Percentiles rank a stretch among this genome's conserved stretches.
Conservation (phyloP, 345 rosid species). For the Iberis pinnata region DNA sequence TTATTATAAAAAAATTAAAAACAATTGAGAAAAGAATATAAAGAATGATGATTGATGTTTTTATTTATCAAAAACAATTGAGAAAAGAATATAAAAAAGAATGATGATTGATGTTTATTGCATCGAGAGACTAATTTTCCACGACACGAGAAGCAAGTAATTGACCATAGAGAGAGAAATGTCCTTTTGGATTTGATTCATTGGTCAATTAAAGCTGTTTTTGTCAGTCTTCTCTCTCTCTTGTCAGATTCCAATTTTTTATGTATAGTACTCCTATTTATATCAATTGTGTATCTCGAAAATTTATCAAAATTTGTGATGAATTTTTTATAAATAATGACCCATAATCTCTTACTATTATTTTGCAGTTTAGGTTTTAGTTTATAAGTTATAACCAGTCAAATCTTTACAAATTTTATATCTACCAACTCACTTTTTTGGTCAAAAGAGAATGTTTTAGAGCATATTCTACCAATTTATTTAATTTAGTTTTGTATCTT, state of each 20-base stretch:
- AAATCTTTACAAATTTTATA: no score
- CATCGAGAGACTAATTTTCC: slow-evolving; percentile 17
- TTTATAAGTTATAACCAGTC: neutral
- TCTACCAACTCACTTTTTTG: no score
- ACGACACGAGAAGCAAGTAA: slow-evolving; percentile 32
- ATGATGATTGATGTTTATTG: slow-evolving; percentile 26
- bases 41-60: neutral
- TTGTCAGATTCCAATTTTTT: slow-evolving; percentile 8
- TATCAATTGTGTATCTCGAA: slow-evolving; percentile 27
- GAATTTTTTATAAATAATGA: neutral
- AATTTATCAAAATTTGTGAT: slow-evolving; percentile 9
- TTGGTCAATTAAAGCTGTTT: slow-evolving; percentile 30
- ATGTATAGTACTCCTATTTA: neutral
- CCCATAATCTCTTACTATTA: slow-evolving; percentile 6
- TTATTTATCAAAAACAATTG: neutral
- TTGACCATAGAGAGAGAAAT: slow-evolving; percentile 26
- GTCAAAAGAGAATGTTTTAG: no score
- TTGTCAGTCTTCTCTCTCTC: slow-evolving; percentile 22
- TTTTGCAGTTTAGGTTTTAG: no score
- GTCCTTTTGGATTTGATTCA: slow-evolving; percentile 12
- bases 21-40: no score
- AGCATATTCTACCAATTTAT: no score
- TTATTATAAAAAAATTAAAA: no score
- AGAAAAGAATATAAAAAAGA: neutral
- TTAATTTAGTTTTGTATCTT: no score